Conservation (phyloP, 106 monocot species). For the Allium sativum region DNA sequence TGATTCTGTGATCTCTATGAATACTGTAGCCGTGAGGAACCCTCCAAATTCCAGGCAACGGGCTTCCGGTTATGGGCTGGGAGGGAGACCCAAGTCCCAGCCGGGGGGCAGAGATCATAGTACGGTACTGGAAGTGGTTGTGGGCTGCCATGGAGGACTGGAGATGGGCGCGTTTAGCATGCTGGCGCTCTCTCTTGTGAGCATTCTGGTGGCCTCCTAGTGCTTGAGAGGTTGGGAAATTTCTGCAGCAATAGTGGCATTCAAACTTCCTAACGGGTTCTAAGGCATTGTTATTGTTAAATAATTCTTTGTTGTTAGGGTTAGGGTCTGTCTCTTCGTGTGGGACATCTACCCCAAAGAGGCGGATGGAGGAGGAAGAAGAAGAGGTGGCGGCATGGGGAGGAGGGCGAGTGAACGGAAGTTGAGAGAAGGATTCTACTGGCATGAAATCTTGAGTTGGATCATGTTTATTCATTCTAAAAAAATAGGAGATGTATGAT, state of each 20-base stretch:
- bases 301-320: neutral
- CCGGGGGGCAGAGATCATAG: neutral
- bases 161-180: constrained; percentile 35
- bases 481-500: too few relatives aligned
- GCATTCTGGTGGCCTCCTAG: constrained; percentile 81
- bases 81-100: constrained; percentile 11
- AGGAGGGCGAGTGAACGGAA: constrained; percentile 32
- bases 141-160: neutral
- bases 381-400: constrained; percentile 4
- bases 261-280: constrained; percentile 37
- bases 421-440: constrained; percentile 52
- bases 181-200: constrained; percentile 66
- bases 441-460: constrained; percentile 1
- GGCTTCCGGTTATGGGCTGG: constrained; percentile 35
- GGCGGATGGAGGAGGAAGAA: constrained; percentile 28
- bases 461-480: neutral
- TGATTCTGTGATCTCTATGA: neutral
- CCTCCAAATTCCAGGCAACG: constrained; percentile 33
- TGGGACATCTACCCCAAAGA: constrained; percentile 65
- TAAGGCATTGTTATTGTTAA: neutral
- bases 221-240: constrained; percentile 68
- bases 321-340: constrained; percentile 7
- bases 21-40: constrained; percentile 2
- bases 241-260: constrained; percentile 69
- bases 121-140: neutral